These are phyloP conservation scores for Trichoderma citrinoviride DNA, from an alignment of 2,329 filamentous ascomycete genomes.

Conservation along the genomic window DNA sequence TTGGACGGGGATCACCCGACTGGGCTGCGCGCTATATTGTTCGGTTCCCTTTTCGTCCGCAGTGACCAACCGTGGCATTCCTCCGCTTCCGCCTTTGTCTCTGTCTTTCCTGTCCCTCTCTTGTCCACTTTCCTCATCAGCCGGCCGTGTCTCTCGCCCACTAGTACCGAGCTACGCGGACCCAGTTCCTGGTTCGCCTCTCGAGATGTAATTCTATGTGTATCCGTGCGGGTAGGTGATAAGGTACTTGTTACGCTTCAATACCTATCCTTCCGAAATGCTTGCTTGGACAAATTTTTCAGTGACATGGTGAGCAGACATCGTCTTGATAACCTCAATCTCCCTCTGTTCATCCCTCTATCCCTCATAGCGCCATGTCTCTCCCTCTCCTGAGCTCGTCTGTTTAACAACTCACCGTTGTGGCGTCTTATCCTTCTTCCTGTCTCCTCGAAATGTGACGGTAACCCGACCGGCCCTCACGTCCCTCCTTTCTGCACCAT, in stretches of 20 bases:
- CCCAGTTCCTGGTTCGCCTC: neutral
- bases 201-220: neutral
- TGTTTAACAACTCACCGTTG: neutral
- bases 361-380: conserved; percentile 3
- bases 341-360: conserved; percentile 15
- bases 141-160: conserved; percentile 6
- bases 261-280: neutral
- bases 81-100: conserved; percentile 2
- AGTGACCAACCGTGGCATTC: conserved; percentile 20
- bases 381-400: neutral
- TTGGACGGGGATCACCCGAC: neutral
- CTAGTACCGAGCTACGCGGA: neutral
- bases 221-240: neutral
- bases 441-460: conserved; percentile 23
- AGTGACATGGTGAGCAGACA: neutral
- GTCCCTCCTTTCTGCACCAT: neutral
- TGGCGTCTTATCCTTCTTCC: neutral
- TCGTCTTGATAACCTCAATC: neutral
- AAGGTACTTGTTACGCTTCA: neutral
- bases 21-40: conserved; percentile 22
- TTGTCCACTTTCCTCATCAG: neutral
- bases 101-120: neutral
- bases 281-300: neutral
- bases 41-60: conserved; percentile 21
- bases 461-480: neutral